phyloP scores from a whole-genome alignment of 2,329 filamentous ascomycete genomes.

The Monosporascus ibericus region DNA sequence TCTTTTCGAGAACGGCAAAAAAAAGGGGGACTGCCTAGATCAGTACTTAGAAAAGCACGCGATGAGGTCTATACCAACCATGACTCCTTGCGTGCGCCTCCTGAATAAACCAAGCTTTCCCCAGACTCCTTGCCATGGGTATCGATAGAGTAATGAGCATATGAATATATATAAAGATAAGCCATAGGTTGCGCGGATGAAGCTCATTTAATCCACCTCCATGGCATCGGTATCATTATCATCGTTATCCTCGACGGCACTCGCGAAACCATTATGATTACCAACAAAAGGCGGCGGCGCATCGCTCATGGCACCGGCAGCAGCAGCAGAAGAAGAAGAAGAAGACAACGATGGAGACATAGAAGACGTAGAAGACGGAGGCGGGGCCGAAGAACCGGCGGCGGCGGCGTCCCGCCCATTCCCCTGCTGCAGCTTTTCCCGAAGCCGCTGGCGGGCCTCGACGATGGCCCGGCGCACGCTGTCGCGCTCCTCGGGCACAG shows the following conservation, averaged over 20 bases:
- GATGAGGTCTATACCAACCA: no score
- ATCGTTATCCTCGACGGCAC: neutral
- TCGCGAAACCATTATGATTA: neutral
- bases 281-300: neutral
- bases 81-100: no score
- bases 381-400: neutral
- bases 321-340: neutral
- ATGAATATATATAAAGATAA: no score
- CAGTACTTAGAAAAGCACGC: no score
- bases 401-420: conserved; percentile 19
- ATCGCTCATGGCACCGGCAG: neutral
- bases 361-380: neutral
- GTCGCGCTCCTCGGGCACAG: conserved; percentile 67
- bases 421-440: conserved; percentile 49
- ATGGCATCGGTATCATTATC: conserved; percentile 56
- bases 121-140: no score
- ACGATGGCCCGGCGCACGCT: conserved; percentile 78
- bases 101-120: no score
- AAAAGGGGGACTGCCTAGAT: no score
- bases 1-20: no score
- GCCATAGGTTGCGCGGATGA: neutral
- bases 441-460: conserved; percentile 64
- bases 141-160: no score
- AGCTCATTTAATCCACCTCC: conserved; percentile 47
- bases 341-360: neutral